A percentile compares a stretch with the other conserved stretches of the same genome.
phyloP scores from a whole-genome alignment of 2,329 filamentous ascomycete species.

The Fusarium nygamai region DNA sequence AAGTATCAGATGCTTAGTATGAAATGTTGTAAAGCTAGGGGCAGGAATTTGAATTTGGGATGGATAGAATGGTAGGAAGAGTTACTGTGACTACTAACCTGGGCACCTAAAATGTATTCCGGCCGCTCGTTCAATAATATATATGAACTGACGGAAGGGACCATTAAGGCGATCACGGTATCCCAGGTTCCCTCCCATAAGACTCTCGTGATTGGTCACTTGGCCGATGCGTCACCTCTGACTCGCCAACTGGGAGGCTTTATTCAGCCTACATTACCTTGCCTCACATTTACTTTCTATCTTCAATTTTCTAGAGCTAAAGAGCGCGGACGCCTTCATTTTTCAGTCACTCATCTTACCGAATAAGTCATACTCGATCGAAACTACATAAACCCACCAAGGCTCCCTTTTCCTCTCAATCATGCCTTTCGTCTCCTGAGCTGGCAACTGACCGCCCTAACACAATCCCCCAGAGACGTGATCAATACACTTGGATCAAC shows the following conservation, averaged over 20 bases:
- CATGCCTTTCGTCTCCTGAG: slow-evolving; percentile 39
- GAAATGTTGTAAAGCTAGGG: not conserved
- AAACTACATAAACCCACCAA: not conserved
- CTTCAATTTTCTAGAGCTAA: not conserved
- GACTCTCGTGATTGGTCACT: slow-evolving; percentile 36
- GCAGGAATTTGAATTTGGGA: not conserved
- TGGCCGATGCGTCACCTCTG: slow-evolving; percentile 44
- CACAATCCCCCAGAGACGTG: slow-evolving; percentile 28
- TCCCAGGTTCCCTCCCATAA: slow-evolving; percentile 28
- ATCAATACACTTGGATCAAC: slow-evolving; percentile 24
- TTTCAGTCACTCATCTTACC: not conserved
- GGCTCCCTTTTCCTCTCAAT: slow-evolving; percentile 1
- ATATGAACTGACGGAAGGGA: not conserved
- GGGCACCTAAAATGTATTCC: not conserved
- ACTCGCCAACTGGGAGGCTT: slow-evolving; percentile 31
- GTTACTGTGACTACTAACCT: not conserved
- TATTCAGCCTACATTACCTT: not conserved
- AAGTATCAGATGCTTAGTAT: not conserved
- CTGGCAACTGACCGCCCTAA: slow-evolving; percentile 29
- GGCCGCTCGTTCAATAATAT: not conserved
- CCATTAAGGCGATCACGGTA: slow-evolving; percentile 36
- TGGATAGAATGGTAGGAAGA: not conserved
- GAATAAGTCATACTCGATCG: not conserved
- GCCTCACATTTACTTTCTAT: slow-evolving; percentile 1
- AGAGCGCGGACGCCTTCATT: not conserved